Evolutionary conservation across 2,329 filamentous ascomycete genomes (phyloP), one percentile per base, ranked within the genome.

Genomic region (Fusarium sp.): DNA sequence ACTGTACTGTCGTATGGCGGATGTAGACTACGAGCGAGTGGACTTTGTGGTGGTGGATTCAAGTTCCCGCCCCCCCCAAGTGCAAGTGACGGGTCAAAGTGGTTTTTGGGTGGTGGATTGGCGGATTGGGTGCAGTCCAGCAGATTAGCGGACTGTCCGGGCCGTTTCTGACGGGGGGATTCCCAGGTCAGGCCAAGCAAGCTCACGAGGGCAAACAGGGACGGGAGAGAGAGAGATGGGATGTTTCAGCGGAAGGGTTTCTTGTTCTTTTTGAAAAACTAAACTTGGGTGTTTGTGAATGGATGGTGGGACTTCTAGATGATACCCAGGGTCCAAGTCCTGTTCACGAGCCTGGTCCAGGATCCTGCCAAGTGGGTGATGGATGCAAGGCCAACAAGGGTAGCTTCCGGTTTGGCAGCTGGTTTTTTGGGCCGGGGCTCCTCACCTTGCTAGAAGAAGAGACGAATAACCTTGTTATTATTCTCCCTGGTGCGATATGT

Each of bases 321-420:
- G 22, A 38, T 38, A 27, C 56, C 35, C 33, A 58, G 56, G 71
- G 73, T 75, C 73, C 70, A 75, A 75, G 67, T 75, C 66, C 73
- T 75, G 73, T 72, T 70, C 69, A 63, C 56, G 57, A 65, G 56
- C 27, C 72, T 75, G 62, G 72, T 66, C 65, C 71, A 31, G 42
- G 22, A 27, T 47, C 42, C 42, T 31, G 47, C 47, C 47, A 54
- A 54, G 63, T 65, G 60, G 69, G 61, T 63, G 71, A 74, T 69
- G 65, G 68, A 74, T 63, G 33, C 60, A 63, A 47, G 45, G 45
- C 71, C 70, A 70, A 31, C 70, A 74, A 76, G 64, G 64, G 63
- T 69, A 56, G 54, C 62, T 68, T 63, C 73, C 66, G 59, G 66
- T 70, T 70, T 74, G 72, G 69, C 69, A 75, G 69, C 71, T 73